Percentiles rank a stretch among this genome's conserved stretches.
Conservation (phyloP, 306 rosid genomes). For the Dalbergia cultrata region DNA sequence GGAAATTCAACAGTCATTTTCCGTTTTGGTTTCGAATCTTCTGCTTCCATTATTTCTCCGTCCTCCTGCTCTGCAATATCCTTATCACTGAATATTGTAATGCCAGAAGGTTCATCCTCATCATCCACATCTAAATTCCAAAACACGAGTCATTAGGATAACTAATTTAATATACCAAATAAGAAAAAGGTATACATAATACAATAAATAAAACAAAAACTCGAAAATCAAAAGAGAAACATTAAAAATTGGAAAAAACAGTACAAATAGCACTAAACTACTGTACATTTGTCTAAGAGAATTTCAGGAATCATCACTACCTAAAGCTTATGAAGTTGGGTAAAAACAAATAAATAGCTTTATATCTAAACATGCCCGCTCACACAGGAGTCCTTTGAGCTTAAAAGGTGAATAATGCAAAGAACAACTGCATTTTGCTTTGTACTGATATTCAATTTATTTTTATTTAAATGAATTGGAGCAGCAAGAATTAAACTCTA, state of each 20-base stretch:
- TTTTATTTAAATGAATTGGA: too few relatives aligned
- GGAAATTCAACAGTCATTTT: constrained; percentile 82
- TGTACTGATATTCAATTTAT: too few relatives aligned
- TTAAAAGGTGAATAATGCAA: too few relatives aligned
- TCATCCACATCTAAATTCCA: constrained; percentile 72
- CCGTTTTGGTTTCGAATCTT: constrained; percentile 53
- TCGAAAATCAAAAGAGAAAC: background rate
- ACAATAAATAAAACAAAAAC: background rate
- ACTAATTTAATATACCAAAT: background rate
- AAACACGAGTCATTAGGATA: constrained; percentile 8
- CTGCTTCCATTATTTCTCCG: constrained; percentile 81
- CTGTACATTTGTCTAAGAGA: background rate
- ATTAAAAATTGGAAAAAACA: background rate
- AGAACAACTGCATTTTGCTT: too few relatives aligned
- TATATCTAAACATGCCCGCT: too few relatives aligned
- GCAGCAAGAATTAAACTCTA: too few relatives aligned
- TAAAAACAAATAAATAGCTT: too few relatives aligned
- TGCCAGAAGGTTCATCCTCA: constrained; percentile 94
- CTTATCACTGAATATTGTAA: constrained; percentile 71
- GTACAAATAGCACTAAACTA: background rate
- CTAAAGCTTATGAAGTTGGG: too few relatives aligned
- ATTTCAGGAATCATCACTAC: too few relatives aligned
- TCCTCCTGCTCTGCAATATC: constrained; percentile 84
- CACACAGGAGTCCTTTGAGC: too few relatives aligned
- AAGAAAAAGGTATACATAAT: constrained; percentile 14